Percentiles rank a stretch among this genome's conserved stretches.
phyloP scores from a whole-genome alignment of 23 red algal species.

The Chondrus crispus region DNA sequence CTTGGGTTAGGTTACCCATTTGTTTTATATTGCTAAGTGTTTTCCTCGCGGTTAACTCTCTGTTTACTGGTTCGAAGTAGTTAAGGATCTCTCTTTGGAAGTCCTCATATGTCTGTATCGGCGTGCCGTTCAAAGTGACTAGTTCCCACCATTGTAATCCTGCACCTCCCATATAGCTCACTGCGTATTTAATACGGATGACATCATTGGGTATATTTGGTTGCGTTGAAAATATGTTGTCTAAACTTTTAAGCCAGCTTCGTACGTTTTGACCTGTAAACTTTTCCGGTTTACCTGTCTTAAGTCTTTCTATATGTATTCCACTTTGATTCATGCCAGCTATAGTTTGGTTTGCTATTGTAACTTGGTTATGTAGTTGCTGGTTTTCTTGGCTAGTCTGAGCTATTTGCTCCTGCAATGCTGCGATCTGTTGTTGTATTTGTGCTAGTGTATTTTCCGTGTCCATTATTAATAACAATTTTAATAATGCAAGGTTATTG shows the following conservation, averaged over 20 bases:
- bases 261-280: background rate
- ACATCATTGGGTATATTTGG: background rate
- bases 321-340: no score
- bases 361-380: no score
- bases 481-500: no score
- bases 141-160: conserved; percentile 27
- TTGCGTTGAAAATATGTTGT: conserved; percentile 13
- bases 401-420: no score
- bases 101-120: background rate
- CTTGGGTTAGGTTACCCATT: background rate
- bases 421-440: no score
- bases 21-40: background rate
- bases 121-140: background rate
- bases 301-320: background rate
- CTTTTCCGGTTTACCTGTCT: background rate
- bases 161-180: conserved; percentile 11
- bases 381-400: no score
- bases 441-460: no score
- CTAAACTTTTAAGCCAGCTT: conserved; percentile 13
- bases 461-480: no score
- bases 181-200: background rate
- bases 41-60: background rate
- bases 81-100: background rate
- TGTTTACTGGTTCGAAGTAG: background rate
- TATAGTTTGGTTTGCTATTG: no score